Evolutionary conservation across 129 eudicot genomes (phyloP).

Genomic region (Kitagawia praeruptora): DNA sequence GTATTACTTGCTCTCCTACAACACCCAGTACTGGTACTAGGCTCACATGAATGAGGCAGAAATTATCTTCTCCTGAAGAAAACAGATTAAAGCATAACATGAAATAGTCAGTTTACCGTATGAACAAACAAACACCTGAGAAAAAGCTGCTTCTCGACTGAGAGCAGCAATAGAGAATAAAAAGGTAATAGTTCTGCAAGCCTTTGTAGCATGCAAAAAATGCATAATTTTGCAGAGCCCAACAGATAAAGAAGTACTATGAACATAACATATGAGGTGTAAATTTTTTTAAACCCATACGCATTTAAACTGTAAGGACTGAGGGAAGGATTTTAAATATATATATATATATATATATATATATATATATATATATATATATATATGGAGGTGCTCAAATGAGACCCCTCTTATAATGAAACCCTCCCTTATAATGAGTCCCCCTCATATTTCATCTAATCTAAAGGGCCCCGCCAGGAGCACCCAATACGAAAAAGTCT

Average conservation of each 20-base stretch:
- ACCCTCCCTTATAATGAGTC: too few relatives aligned
- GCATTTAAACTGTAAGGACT: neutral
- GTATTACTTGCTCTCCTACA: constrained; percentile 91
- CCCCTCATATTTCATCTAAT: too few relatives aligned
- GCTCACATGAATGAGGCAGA: constrained; percentile 94
- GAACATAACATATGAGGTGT: neutral
- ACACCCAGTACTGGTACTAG: constrained; percentile 95
- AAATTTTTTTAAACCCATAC: neutral
- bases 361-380: too few relatives aligned
- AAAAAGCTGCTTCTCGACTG: neutral
- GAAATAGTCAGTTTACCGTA: neutral
- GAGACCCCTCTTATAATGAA: too few relatives aligned
- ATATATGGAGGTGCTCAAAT: too few relatives aligned
- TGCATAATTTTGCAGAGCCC: neutral
- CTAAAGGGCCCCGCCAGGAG: too few relatives aligned
- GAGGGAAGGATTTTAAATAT: neutral
- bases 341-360: too few relatives aligned
- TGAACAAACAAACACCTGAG: neutral
- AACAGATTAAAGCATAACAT: constrained; percentile 2
- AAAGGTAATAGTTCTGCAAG: neutral
- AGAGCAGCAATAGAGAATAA: neutral
- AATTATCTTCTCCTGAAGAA: constrained; percentile 72
- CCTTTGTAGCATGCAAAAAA: neutral
- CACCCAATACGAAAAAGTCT: too few relatives aligned
- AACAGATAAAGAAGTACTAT: neutral